Conservation (phyloP, 805 yeast species). For the Hemisphaericaspora nanyangensis region DNA sequence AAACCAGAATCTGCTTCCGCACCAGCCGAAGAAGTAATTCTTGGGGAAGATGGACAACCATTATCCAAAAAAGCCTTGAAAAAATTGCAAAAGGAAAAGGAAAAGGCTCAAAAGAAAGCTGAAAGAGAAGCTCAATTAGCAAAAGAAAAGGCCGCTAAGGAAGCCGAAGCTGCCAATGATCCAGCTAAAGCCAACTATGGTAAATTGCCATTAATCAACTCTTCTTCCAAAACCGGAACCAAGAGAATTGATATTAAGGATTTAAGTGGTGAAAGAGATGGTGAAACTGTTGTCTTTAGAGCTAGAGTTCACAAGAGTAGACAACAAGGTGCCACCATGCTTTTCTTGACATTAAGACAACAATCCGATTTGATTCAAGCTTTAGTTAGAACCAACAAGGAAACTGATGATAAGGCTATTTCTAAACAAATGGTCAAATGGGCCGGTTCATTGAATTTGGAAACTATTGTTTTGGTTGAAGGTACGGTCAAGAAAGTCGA, state of each 20-base stretch:
- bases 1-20: slow-evolving; percentile 14
- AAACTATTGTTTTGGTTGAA: slow-evolving; percentile 85
- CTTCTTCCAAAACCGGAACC: slow-evolving; percentile 62
- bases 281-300: slow-evolving; percentile 77
- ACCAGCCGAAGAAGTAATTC: slow-evolving; percentile 20
- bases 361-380: slow-evolving; percentile 81
- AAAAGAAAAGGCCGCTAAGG: slow-evolving; percentile 79
- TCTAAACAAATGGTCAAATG: slow-evolving; percentile 97
- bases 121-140: slow-evolving; percentile 88
- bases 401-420: slow-evolving; percentile 44
- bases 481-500: slow-evolving; percentile 83
- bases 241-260: slow-evolving; percentile 56
- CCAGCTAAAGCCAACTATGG: slow-evolving; percentile 89
- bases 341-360: slow-evolving; percentile 89
- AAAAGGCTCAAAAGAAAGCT: slow-evolving; percentile 88
- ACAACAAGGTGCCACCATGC: slow-evolving; percentile 94
- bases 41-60: slow-evolving; percentile 79
- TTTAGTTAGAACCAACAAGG: slow-evolving; percentile 70
- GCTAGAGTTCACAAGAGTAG: slow-evolving; percentile 93
- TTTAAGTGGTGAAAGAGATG: slow-evolving; percentile 62
- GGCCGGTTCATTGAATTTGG: slow-evolving; percentile 82
- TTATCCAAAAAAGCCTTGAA: slow-evolving; percentile 91
- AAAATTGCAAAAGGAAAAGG: slow-evolving; percentile 89
- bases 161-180: slow-evolving; percentile 66
- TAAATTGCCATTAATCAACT: slow-evolving; percentile 80